Evolutionary conservation across 2,329 filamentous ascomycete genomes (phyloP).

Genomic region (Xylogone sp.): DNA sequence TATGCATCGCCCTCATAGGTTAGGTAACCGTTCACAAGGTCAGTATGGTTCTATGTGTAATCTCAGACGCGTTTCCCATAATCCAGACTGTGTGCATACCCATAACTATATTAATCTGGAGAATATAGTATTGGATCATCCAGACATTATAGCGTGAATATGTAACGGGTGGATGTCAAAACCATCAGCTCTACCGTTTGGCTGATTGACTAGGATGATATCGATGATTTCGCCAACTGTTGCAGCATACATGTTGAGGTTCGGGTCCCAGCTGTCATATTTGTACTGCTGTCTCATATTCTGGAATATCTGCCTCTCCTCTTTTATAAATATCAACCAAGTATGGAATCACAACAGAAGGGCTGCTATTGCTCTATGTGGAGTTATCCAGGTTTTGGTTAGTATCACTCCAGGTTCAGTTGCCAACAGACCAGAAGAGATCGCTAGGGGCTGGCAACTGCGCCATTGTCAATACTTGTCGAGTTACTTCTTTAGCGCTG

Average conservation of each 20-base stretch:
- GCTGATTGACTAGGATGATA: slow-evolving; percentile 35
- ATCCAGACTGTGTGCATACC: slow-evolving; percentile 9
- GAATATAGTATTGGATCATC: slow-evolving; percentile 42
- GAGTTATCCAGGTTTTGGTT: slow-evolving; percentile 10
- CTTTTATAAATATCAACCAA: slow-evolving; percentile 39
- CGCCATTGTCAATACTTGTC: slow-evolving; percentile 27
- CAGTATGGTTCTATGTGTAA: not conserved
- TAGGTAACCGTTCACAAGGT: not conserved
- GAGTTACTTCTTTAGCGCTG: slow-evolving; percentile 26
- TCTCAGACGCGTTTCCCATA: slow-evolving; percentile 1
- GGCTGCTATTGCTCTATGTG: not conserved
- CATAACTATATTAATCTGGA: slow-evolving; percentile 43
- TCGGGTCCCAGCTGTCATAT: slow-evolving; percentile 37
- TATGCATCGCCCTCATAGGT: too few species aligned
- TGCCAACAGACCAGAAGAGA: slow-evolving; percentile 21
- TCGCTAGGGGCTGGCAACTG: slow-evolving; percentile 1
- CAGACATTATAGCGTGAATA: slow-evolving; percentile 33
- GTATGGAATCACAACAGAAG: slow-evolving; percentile 30
- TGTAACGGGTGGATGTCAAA: slow-evolving; percentile 40
- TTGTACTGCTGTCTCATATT: slow-evolving; percentile 34
- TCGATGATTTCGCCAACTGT: slow-evolving; percentile 39
- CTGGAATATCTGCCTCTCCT: slow-evolving; percentile 27
- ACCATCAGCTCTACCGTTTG: slow-evolving; percentile 27
- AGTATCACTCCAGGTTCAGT: slow-evolving; percentile 28
- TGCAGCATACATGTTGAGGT: slow-evolving; percentile 33